Conservation (phyloP, 2,329 filamentous ascomycete genomes). For the Cryoendolithus antarcticus region DNA sequence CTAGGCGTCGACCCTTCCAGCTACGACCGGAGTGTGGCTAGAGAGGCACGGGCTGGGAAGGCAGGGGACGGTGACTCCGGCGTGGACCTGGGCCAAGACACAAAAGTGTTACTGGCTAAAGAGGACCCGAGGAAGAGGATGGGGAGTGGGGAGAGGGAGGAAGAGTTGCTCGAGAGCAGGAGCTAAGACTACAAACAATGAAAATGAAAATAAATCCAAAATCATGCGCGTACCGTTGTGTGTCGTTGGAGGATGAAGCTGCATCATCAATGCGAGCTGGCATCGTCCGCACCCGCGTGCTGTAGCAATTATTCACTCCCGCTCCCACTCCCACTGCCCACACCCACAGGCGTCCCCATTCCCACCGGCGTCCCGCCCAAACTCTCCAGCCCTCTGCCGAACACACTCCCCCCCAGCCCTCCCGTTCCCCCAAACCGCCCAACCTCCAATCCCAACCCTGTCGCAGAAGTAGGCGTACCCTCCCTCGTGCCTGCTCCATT, state of each 20-base stretch:
- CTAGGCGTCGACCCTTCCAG: constrained; percentile 51
- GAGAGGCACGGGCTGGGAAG: constrained; percentile 10
- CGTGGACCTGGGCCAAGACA: constrained; percentile 23
- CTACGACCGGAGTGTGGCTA: constrained; percentile 36
- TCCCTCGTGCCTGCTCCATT: constrained; percentile 1
- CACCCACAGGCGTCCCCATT: no score
- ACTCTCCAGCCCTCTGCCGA: constrained; percentile 4
- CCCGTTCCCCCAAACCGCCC: neutral
- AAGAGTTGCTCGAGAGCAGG: constrained; percentile 7
- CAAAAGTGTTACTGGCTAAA: constrained; percentile 25
- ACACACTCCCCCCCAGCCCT: constrained; percentile 2
- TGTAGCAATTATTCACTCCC: no score
- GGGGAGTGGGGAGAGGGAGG: constrained; percentile 8
- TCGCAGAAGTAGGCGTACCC: neutral
- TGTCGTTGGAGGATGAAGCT: no score
- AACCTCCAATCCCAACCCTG: neutral
- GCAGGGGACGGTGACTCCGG: constrained; percentile 27
- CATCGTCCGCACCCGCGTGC: no score
- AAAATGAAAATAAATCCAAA: constrained; percentile 4
- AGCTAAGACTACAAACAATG: constrained; percentile 2
- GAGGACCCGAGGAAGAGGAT: constrained; percentile 20
- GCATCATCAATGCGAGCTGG: no score
- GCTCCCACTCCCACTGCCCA: no score
- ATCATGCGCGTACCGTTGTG: no score
- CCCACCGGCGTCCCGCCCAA: neutral